These are phyloP conservation scores for Tetradesmus obliquus DNA, from an alignment of 139 green algal genomes.

Conservation along the genomic window DNA sequence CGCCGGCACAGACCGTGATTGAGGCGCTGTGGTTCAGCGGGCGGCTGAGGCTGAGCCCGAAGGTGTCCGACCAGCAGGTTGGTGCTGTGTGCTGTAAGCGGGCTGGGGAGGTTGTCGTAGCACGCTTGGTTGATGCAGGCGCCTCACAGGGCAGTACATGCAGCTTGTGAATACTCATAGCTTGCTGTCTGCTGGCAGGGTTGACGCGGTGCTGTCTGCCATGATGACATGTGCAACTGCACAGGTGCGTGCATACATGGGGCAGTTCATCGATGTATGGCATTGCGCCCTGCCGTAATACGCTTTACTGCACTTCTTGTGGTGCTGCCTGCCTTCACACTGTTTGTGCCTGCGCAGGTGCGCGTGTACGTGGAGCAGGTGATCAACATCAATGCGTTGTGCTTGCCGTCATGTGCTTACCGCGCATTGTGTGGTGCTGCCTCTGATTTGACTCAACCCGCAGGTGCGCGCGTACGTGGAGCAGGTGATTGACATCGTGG, in stretches of 20 bases:
- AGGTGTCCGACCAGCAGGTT: constrained; percentile 35
- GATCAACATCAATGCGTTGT: not conserved
- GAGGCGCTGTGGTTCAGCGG: constrained; percentile 78
- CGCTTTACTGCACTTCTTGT: too few relatives aligned
- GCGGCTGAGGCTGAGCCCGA: constrained; percentile 65
- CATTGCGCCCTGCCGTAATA: too few relatives aligned
- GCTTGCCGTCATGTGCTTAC: not conserved
- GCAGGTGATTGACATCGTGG: constrained; percentile 84
- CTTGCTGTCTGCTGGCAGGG: not conserved
- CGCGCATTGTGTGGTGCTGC: not conserved
- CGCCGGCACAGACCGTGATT: constrained; percentile 60
- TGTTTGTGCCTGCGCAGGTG: not conserved
- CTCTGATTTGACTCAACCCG: not conserved
- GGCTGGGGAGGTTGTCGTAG: too few relatives aligned
- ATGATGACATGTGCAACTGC: not conserved
- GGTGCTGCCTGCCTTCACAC: too few relatives aligned
- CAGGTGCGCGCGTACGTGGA: constrained; percentile 66
- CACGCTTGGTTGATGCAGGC: too few relatives aligned
- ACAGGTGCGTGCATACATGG: too few relatives aligned
- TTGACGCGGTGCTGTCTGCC: not conserved
- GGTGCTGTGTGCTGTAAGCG: not conserved
- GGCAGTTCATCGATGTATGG: too few relatives aligned
- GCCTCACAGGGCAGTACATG: too few relatives aligned
- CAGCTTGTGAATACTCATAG: too few relatives aligned
- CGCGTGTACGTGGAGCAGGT: not conserved